phyloP scores from a whole-genome alignment of 768 basidiomycete species.

The Boletus fagicola region DNA sequence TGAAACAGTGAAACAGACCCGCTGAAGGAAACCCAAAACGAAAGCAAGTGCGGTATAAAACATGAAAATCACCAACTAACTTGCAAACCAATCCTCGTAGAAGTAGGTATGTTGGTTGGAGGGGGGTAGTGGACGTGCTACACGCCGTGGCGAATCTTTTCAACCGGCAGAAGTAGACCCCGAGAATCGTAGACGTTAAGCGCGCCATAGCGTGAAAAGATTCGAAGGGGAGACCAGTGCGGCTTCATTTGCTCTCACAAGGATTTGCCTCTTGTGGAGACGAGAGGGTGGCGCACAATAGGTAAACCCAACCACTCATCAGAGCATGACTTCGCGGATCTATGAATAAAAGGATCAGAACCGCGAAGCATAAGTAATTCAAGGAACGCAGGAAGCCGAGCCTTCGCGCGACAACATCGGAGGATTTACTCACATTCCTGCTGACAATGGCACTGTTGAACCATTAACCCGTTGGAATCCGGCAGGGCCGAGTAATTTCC shows the following conservation, averaged over 20 bases:
- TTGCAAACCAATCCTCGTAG: not conserved
- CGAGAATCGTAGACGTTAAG: not conserved
- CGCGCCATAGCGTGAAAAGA: not conserved
- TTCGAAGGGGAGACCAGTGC: not conserved
- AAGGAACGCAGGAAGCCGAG: not conserved
- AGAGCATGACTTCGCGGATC: constrained; percentile 56
- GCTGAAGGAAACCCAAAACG: not conserved
- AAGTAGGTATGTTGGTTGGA: too few relatives aligned
- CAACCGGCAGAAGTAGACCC: not conserved
- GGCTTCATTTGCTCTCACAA: not conserved
- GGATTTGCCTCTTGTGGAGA: not conserved
- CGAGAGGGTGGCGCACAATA: not conserved
- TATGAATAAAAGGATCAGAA: constrained; percentile 17
- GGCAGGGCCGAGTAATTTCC: constrained; percentile 9
- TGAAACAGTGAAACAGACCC: not conserved
- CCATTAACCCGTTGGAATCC: not conserved
- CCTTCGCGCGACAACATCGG: not conserved
- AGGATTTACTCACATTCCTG: constrained; percentile 57
- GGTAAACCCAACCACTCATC: constrained; percentile 14
- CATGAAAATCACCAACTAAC: not conserved
- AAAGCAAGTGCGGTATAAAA: not conserved
- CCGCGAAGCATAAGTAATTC: not conserved
- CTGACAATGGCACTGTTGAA: constrained; percentile 58
- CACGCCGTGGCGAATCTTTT: constrained; percentile 5
- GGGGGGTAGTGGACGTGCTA: not conserved